phyloP scores from a whole-genome alignment of 352 stramenopile genomes.

The Phytophthora idaei region DNA sequence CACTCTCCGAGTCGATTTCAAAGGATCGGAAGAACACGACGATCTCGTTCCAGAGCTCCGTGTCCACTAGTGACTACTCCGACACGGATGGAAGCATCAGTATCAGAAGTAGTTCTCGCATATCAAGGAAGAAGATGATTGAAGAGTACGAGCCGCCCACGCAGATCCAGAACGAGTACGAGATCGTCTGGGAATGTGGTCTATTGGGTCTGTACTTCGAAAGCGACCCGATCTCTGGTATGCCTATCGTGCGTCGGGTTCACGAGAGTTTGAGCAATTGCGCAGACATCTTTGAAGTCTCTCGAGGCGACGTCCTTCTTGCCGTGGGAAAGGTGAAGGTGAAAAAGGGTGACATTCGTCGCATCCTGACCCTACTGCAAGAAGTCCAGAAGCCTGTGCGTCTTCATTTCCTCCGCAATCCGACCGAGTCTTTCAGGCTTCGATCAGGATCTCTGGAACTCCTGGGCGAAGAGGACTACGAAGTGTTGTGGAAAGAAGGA shows the following conservation, averaged over 20 bases:
- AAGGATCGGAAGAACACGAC: conserved; percentile 59
- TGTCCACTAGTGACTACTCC: conserved; percentile 68
- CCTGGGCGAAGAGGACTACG: conserved; percentile 86
- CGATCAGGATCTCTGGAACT: conserved; percentile 75
- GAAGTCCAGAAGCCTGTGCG: conserved; percentile 85
- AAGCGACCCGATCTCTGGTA: conserved; percentile 76
- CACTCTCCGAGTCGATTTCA: conserved; percentile 56
- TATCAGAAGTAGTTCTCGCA: conserved; percentile 50
- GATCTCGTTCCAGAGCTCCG: conserved; percentile 57
- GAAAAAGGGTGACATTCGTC: conserved; percentile 82
- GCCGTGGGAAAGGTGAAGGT: conserved; percentile 79
- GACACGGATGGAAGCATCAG: conserved; percentile 54
- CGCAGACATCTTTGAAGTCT: conserved; percentile 86
- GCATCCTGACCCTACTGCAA: conserved; percentile 76
- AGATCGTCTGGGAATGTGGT: conserved; percentile 89
- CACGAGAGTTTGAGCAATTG: conserved; percentile 89
- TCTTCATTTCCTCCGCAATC: conserved; percentile 76
- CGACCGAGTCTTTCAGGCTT: conserved; percentile 70
- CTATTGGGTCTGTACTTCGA: conserved; percentile 87
- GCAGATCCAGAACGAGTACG: conserved; percentile 80
- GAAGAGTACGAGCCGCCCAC: conserved; percentile 68
- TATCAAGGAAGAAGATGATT: conserved; percentile 65
- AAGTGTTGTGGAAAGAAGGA: conserved; percentile 87
- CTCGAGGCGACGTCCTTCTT: conserved; percentile 77
- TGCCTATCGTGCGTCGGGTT: conserved; percentile 87